phyloP scores from a whole-genome alignment of 2,329 filamentous ascomycete genomes.

The Lecanosticta acicola region DNA sequence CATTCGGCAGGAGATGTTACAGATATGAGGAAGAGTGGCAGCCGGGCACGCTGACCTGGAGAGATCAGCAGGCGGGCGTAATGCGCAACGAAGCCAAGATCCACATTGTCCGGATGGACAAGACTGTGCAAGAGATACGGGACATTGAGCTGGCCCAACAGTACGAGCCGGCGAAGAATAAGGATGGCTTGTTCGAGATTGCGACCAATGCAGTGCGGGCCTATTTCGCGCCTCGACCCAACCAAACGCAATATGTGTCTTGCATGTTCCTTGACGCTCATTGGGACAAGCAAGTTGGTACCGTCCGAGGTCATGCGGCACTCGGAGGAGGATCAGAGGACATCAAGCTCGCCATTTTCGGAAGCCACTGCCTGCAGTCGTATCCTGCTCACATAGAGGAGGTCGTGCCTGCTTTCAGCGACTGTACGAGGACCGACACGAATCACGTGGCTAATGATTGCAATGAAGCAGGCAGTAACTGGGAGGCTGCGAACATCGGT shows the following conservation, averaged over 20 bases:
- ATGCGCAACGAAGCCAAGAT: constrained; percentile 90
- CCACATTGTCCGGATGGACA: constrained; percentile 75
- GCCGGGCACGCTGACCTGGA: constrained; percentile 68
- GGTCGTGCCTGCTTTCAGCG: constrained; percentile 78
- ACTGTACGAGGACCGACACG: constrained; percentile 84
- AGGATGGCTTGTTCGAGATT: constrained; percentile 69
- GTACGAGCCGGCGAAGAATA: constrained; percentile 61
- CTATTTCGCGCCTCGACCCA: constrained; percentile 67
- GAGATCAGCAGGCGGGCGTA: constrained; percentile 62
- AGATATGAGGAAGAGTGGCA: constrained; percentile 95
- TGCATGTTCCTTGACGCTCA: constrained; percentile 81
- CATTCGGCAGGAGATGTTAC: constrained; percentile 78
- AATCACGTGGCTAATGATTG: constrained; percentile 76
- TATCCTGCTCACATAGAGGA: constrained; percentile 88
- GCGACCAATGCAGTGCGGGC: constrained; percentile 70
- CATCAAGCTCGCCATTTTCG: constrained; percentile 80
- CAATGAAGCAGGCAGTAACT: constrained; percentile 80
- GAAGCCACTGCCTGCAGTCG: constrained; percentile 84
- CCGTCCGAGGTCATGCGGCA: constrained; percentile 74
- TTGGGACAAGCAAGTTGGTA: constrained; percentile 69
- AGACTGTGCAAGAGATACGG: constrained; percentile 77
- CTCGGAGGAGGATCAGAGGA: constrained; percentile 70
- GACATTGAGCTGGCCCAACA: constrained; percentile 75
- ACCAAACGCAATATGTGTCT: constrained; percentile 83
- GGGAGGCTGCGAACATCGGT: constrained; percentile 92